A percentile compares a stretch with the other conserved stretches of the same genome.
phyloP scores from a whole-genome alignment of 2,329 filamentous ascomycete species.

The Epichloe coenophiala region DNA sequence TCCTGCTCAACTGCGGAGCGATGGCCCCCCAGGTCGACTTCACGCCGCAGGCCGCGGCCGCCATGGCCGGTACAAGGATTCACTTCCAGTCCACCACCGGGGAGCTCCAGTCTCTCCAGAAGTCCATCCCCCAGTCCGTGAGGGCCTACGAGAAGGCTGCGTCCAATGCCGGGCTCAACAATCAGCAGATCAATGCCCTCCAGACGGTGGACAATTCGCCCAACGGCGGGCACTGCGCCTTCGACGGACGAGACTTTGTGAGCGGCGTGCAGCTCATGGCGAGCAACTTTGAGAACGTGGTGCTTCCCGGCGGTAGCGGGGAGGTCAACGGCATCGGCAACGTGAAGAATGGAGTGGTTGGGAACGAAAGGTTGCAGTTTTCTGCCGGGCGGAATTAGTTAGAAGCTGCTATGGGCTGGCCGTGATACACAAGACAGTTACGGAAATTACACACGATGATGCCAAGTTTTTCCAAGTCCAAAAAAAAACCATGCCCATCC shows the following conservation, averaged over 20 bases:
- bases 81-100: slow-evolving; percentile 43
- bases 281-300: slow-evolving; percentile 36
- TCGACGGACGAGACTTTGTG: slow-evolving; percentile 39
- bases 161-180: slow-evolving; percentile 26
- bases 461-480: no score
- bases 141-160: slow-evolving; percentile 37
- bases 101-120: slow-evolving; percentile 35
- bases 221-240: slow-evolving; percentile 43
- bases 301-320: slow-evolving; percentile 36
- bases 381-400: not conserved
- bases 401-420: not conserved
- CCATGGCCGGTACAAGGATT: slow-evolving; percentile 33
- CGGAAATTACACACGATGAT: no score
- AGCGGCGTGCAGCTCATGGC: slow-evolving; percentile 44
- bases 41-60: slow-evolving; percentile 23
- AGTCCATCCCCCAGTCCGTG: slow-evolving; percentile 35
- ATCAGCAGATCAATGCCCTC: slow-evolving; percentile 31
- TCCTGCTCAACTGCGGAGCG: slow-evolving; percentile 42
- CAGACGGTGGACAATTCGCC: slow-evolving; percentile 46
- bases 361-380: slow-evolving; percentile 5
- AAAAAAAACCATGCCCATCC: no score
- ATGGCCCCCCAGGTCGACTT: slow-evolving; percentile 39
- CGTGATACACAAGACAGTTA: no score
- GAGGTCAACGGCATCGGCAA: slow-evolving; percentile 34
- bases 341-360: slow-evolving; percentile 25